phyloP scores from a whole-genome alignment of 2,329 filamentous ascomycete genomes.

The Scortechinia acanthostroma region DNA sequence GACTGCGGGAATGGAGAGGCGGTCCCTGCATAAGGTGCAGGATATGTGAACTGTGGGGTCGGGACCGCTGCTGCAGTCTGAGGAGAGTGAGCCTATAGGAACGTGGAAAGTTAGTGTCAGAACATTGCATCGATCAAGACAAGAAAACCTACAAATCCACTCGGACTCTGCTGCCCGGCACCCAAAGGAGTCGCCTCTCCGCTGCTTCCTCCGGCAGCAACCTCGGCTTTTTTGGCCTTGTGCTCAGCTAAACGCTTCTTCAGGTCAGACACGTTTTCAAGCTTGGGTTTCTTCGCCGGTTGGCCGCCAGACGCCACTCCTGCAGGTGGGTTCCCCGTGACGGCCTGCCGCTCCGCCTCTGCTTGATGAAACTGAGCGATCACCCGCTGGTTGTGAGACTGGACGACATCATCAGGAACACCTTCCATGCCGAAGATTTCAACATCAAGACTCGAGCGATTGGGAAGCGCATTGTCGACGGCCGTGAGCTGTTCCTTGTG shows the following conservation, averaged over 20 bases:
- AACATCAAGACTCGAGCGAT: conserved; percentile 55
- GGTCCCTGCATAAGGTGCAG: neutral
- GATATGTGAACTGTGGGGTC: neutral
- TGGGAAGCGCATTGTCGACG: conserved; percentile 64
- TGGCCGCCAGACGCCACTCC: conserved; percentile 39
- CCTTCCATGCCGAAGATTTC: conserved; percentile 75
- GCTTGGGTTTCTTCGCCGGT: conserved; percentile 38
- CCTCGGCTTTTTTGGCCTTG: conserved; percentile 46
- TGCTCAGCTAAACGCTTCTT: conserved; percentile 58
- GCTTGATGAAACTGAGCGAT: conserved; percentile 54
- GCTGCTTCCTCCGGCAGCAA: conserved; percentile 36
- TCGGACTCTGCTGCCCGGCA: conserved; percentile 25
- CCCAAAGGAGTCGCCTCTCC: conserved; percentile 37
- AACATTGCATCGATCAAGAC: neutral
- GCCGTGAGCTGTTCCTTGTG: conserved; percentile 65
- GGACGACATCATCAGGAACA: conserved; percentile 58
- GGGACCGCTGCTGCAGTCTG: neutral
- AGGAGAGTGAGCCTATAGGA: neutral
- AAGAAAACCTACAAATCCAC: conserved; percentile 1
- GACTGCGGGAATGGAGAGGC: neutral
- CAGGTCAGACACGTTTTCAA: conserved; percentile 50
- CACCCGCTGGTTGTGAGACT: conserved; percentile 57
- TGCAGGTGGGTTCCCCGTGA: conserved; percentile 56
- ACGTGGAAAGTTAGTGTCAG: neutral
- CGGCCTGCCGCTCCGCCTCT: conserved; percentile 52